Evolutionary conservation across 2,329 filamentous ascomycete species (phyloP).

Genomic region (Phialophora expanda): DNA sequence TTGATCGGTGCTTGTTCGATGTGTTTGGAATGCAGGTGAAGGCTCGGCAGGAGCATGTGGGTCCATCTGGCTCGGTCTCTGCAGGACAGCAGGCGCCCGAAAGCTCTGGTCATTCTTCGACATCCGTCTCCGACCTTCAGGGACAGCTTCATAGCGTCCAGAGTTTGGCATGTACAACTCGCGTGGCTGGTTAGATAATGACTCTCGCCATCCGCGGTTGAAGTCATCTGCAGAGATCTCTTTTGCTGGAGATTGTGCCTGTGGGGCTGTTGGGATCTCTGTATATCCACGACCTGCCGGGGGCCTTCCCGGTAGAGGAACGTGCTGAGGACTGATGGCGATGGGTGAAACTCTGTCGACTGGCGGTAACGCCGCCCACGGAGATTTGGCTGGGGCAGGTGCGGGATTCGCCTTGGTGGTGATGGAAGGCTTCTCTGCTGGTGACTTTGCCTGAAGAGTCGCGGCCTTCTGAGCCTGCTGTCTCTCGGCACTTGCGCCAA

Average conservation of each 20-base stretch:
- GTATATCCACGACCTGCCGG: conserved; percentile 61
- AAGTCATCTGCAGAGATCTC: conserved; percentile 96
- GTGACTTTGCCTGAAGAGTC: conserved; percentile 39
- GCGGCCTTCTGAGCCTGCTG: conserved; percentile 52
- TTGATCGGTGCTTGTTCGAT: conserved; percentile 68
- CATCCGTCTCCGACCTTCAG: conserved; percentile 73
- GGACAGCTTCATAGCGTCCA: conserved; percentile 86
- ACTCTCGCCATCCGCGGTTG: conserved; percentile 81
- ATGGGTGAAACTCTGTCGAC: conserved; percentile 79
- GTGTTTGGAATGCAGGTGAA: conserved; percentile 83
- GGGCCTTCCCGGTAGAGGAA: conserved; percentile 55
- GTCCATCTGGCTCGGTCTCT: conserved; percentile 70
- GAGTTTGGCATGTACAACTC: conserved; percentile 96
- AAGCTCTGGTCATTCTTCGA: conserved; percentile 69
- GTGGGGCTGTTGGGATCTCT: conserved; percentile 73
- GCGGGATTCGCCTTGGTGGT: conserved; percentile 50
- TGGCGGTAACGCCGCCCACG: conserved; percentile 86
- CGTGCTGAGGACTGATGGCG: conserved; percentile 60
- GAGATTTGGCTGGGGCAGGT: conserved; percentile 79
- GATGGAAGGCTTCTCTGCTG: conserved; percentile 58
- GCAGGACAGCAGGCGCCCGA: conserved; percentile 77
- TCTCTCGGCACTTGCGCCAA: conserved; percentile 54
- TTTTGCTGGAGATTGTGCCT: conserved; percentile 67
- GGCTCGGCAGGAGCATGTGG: conserved; percentile 74
- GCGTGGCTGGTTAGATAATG: conserved; percentile 64